Percentiles rank a stretch among this genome's conserved stretches.
phyloP scores from a whole-genome alignment of 2,329 filamentous ascomycete species.

The Aspergillus viridinutans region DNA sequence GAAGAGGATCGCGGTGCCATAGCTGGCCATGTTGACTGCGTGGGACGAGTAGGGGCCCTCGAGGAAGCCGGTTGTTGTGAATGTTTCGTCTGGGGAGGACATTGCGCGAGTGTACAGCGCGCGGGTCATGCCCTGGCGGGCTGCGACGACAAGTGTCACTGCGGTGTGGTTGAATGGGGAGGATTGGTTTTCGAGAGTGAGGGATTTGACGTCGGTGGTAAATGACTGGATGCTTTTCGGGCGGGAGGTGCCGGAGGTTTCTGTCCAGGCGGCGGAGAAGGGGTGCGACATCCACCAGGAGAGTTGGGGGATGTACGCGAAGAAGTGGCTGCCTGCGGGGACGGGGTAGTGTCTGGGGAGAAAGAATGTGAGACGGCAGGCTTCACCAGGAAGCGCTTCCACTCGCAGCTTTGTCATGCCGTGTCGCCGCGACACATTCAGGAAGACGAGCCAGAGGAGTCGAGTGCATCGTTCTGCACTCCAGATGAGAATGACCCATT shows the following conservation, averaged over 20 bases:
- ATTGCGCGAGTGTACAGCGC: constrained; percentile 57
- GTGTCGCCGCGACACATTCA: constrained; percentile 49
- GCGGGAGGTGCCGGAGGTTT: constrained; percentile 15
- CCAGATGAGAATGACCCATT: constrained; percentile 37
- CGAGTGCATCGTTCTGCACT: constrained; percentile 44
- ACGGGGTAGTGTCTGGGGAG: constrained; percentile 52
- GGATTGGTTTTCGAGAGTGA: not conserved
- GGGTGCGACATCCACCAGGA: constrained; percentile 48
- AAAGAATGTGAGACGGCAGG: constrained; percentile 58
- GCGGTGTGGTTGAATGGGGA: constrained; percentile 18
- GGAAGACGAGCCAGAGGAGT: constrained; percentile 47
- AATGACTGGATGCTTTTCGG: constrained; percentile 28
- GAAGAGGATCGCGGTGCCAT: constrained; percentile 62
- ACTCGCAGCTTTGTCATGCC: constrained; percentile 52
- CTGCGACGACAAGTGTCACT: constrained; percentile 56
- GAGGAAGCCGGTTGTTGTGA: constrained; percentile 54
- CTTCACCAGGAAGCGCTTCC: constrained; percentile 57
- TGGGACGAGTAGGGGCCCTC: constrained; percentile 63
- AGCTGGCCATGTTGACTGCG: constrained; percentile 53
- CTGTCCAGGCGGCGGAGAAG: constrained; percentile 45
- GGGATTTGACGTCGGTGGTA: constrained; percentile 15
- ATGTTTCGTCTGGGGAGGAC: constrained; percentile 44
- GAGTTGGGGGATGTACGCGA: constrained; percentile 54
- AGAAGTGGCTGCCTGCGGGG: constrained; percentile 56
- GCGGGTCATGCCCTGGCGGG: constrained; percentile 60